Evolutionary conservation across 1,284 basidiomycete species (phyloP).

Genomic region (Waitea zeae): DNA sequence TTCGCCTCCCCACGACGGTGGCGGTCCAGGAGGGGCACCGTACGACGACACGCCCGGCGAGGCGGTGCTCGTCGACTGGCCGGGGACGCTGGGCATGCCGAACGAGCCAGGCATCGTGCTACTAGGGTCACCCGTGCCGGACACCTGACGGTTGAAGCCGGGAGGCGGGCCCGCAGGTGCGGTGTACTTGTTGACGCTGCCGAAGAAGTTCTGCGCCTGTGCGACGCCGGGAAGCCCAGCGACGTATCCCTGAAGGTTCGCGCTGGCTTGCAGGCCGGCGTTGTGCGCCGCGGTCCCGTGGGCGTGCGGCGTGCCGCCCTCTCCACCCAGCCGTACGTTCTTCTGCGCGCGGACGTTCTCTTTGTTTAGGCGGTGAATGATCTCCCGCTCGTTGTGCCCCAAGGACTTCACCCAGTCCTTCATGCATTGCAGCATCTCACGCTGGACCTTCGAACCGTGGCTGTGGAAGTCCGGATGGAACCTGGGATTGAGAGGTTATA

Average conservation of each 20-base stretch:
- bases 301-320: constrained; percentile 26
- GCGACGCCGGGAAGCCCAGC: constrained; percentile 26
- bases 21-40: constrained; percentile 3
- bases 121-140: not conserved
- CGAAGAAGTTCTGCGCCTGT: constrained; percentile 24
- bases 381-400: constrained; percentile 22
- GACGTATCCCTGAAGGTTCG: constrained; percentile 25
- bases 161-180: not conserved
- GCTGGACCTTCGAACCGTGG: constrained; percentile 51
- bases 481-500: constrained; percentile 23
- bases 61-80: constrained; percentile 4
- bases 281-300: constrained; percentile 27
- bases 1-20: not conserved
- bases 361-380: constrained; percentile 45
- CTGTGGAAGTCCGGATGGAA: constrained; percentile 82
- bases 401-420: constrained; percentile 40
- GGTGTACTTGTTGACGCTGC: constrained; percentile 8
- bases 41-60: constrained; percentile 4
- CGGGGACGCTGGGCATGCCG: constrained; percentile 2
- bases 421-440: constrained; percentile 60
- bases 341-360: constrained; percentile 54
- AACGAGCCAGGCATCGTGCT: not conserved
- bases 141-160: not conserved
- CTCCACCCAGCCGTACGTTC: constrained; percentile 46
- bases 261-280: constrained; percentile 29